A percentile compares a stretch with the other conserved stretches of the same genome.
These are phyloP conservation scores for Rauvolfia tetraphylla DNA, from an alignment of 257 asterid species.

Conservation along the genomic window DNA sequence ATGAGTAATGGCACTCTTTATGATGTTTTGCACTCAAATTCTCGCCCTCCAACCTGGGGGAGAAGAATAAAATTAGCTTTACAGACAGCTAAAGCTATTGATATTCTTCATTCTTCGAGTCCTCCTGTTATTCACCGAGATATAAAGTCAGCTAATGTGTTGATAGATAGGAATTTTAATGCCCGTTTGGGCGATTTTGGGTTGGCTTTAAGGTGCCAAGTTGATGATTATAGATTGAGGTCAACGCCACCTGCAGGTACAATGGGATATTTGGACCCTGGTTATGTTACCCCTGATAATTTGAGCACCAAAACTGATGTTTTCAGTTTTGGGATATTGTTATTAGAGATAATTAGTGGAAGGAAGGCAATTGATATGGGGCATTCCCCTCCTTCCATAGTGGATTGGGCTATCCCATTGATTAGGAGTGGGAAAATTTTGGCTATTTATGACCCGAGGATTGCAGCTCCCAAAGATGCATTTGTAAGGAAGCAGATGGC, in stretches of 20 bases:
- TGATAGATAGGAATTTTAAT: constrained; percentile 63
- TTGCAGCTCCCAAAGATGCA: constrained; percentile 54
- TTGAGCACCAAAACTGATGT: constrained; percentile 75
- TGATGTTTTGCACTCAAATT: constrained; percentile 57
- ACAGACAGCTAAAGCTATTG: constrained; percentile 71
- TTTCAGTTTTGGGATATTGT: constrained; percentile 72
- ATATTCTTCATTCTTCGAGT: constrained; percentile 49
- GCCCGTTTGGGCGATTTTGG: constrained; percentile 90
- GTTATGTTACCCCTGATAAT: constrained; percentile 75
- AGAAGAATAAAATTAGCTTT: constrained; percentile 64
- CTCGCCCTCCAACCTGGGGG: constrained; percentile 71
- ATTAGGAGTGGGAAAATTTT: constrained; percentile 65
- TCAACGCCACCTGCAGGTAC: constrained; percentile 95
- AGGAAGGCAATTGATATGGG: constrained; percentile 82
- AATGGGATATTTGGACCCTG: constrained; percentile 90
- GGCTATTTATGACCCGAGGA: constrained; percentile 61
- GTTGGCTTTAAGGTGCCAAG: constrained; percentile 61
- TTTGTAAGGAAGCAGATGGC: constrained; percentile 68
- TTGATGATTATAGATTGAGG: constrained; percentile 53
- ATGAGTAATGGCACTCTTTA: constrained; percentile 83
- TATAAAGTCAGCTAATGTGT: constrained; percentile 74
- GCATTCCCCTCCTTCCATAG: constrained; percentile 66
- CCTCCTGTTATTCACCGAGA: constrained; percentile 84
- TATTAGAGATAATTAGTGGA: constrained; percentile 84
- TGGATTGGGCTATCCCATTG: constrained; percentile 90